Conservation (phyloP, 441 rosid genomes). For the Euphorbia schlechtendalii region DNA sequence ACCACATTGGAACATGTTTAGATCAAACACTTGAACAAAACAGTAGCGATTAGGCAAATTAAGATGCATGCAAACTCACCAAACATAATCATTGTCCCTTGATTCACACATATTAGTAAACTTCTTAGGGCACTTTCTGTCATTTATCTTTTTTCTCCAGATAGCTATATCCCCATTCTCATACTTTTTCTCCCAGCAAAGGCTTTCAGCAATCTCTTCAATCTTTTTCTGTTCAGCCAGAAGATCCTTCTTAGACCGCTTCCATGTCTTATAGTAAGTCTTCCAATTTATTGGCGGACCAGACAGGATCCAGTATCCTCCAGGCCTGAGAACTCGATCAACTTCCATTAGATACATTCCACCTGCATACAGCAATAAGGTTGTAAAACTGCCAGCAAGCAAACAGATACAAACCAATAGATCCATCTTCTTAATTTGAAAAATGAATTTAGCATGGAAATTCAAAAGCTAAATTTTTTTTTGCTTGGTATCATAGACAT, state of each 20-base stretch:
- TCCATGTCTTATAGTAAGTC: slow-evolving; percentile 73
- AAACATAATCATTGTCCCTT: slow-evolving; percentile 59
- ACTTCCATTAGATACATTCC: slow-evolving; percentile 83
- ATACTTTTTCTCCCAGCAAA: slow-evolving; percentile 94
- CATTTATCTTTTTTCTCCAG: slow-evolving; percentile 55
- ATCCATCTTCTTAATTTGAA: not conserved
- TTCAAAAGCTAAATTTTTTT: not conserved
- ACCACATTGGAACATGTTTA: slow-evolving; percentile 11
- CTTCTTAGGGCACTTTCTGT: slow-evolving; percentile 48
- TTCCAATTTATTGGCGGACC: slow-evolving; percentile 96
- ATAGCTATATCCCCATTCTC: slow-evolving; percentile 87
- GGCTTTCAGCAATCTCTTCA: slow-evolving; percentile 67
- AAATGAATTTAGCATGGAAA: not conserved
- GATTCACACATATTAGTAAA: slow-evolving; percentile 52
- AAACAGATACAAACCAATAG: not conserved
- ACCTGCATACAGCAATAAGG: slow-evolving; percentile 36
- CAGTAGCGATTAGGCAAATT: not conserved
- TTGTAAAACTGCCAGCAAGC: slow-evolving; percentile 12
- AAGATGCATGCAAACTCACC: slow-evolving; percentile 41
- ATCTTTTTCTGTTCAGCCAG: slow-evolving; percentile 66
- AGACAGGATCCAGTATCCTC: slow-evolving; percentile 87
- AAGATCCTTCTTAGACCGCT: slow-evolving; percentile 61
- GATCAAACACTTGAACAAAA: not conserved
- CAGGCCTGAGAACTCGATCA: slow-evolving; percentile 86
- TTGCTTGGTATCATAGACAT: too few species aligned